These are phyloP conservation scores for Nitzschia sp. DNA, from an alignment of 108 stramenopile genomes.

Conservation along the genomic window DNA sequence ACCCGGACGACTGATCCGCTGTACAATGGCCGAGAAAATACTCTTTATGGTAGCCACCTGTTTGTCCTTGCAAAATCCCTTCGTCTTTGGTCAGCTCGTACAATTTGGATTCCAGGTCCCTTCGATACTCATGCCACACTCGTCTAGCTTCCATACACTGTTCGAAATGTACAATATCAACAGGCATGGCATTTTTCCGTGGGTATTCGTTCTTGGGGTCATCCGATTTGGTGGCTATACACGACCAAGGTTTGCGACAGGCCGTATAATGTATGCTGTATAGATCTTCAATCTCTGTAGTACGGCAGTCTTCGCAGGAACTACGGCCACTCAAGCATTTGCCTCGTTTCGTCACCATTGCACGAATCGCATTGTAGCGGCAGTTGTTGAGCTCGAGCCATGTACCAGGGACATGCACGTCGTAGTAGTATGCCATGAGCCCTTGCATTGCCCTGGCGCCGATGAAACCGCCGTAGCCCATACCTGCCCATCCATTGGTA, in stretches of 20 bases:
- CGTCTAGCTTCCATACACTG: slow-evolving; percentile 55
- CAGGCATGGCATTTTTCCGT: slow-evolving; percentile 36
- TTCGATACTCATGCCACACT: slow-evolving; percentile 58
- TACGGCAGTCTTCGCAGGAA: slow-evolving; percentile 72
- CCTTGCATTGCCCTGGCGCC: slow-evolving; percentile 68
- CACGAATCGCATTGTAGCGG: slow-evolving; percentile 68
- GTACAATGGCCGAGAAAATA: slow-evolving; percentile 64
- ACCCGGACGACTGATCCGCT: slow-evolving; percentile 40
- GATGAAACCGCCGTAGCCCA: slow-evolving; percentile 66
- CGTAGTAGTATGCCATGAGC: slow-evolving; percentile 84
- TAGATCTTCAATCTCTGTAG: slow-evolving; percentile 46
- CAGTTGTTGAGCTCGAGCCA: slow-evolving; percentile 84
- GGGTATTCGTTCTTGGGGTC: slow-evolving; percentile 18
- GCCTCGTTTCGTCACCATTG: slow-evolving; percentile 43
- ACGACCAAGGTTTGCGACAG: slow-evolving; percentile 91
- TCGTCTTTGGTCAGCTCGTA: slow-evolving; percentile 28
- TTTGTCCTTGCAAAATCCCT: slow-evolving; percentile 35
- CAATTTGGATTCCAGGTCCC: slow-evolving; percentile 54
- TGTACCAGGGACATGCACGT: slow-evolving; percentile 50
- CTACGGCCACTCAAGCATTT: slow-evolving; percentile 53
- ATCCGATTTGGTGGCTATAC: slow-evolving; percentile 45
- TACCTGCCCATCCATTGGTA: slow-evolving; percentile 63
- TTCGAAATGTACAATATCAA: slow-evolving; percentile 35
- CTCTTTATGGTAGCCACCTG: slow-evolving; percentile 44
- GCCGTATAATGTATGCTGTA: slow-evolving; percentile 88